Evolutionary conservation across 1,139 yeast species (phyloP).

Genomic region (Saccharomyces hybrid): DNA sequence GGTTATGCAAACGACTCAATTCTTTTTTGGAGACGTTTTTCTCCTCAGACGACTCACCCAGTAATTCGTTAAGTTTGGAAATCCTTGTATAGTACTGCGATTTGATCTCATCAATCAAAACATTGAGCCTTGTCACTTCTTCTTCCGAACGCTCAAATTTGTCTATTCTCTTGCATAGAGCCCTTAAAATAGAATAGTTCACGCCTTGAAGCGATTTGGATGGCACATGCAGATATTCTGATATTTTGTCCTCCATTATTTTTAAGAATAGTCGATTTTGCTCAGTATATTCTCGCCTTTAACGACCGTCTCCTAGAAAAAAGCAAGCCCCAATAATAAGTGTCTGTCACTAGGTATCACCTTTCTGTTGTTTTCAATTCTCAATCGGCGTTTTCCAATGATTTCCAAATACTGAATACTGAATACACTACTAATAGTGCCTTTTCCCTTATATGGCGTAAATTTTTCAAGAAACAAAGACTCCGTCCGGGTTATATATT

Average conservation of each 20-base stretch:
- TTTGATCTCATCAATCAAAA: conserved; percentile 47
- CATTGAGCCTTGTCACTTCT: conserved; percentile 13
- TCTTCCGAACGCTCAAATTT: conserved; percentile 5
- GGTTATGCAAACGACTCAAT: neutral
- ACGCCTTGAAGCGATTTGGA: neutral
- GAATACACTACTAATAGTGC: neutral
- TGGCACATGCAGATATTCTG: neutral
- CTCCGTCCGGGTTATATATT: neutral
- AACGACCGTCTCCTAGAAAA: neutral
- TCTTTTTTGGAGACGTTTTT: neutral
- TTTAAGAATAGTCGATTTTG: neutral
- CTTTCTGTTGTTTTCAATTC: neutral
- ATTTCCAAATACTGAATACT: neutral
- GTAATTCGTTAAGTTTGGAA: conserved; percentile 31
- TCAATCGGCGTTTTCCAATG: neutral
- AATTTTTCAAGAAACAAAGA: neutral
- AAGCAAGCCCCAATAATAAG: neutral
- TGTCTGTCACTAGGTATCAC: neutral
- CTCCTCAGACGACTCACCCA: conserved; percentile 21
- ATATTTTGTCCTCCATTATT: conserved; percentile 1
- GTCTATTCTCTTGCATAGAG: conserved; percentile 1
- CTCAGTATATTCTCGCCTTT: neutral
- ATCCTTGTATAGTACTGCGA: conserved; percentile 35
- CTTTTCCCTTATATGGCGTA: neutral
- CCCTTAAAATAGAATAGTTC: neutral